Conservation (phyloP, 2,329 filamentous ascomycete genomes). For the Periconia sp. region DNA sequence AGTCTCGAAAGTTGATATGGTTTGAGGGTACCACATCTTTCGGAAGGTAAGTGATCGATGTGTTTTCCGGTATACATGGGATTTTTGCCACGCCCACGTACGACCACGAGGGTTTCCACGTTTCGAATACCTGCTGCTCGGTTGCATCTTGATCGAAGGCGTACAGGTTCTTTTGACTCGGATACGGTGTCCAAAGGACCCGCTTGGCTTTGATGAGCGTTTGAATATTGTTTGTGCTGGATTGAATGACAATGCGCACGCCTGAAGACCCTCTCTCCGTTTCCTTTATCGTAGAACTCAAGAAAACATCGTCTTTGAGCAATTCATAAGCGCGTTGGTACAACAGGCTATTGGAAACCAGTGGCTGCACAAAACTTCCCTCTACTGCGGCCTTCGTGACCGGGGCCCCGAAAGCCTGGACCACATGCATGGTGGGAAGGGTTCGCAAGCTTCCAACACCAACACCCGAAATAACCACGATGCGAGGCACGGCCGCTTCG, state of each 20-base stretch:
- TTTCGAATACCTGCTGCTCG: slow-evolving; percentile 10
- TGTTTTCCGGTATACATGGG: slow-evolving; percentile 22
- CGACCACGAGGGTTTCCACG: slow-evolving; percentile 9
- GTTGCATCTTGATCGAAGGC: slow-evolving; percentile 14
- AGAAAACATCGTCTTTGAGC: slow-evolving; percentile 6
- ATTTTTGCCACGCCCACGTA: slow-evolving; percentile 18
- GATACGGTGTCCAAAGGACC: too few relatives aligned
- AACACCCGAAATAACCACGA: slow-evolving; percentile 19
- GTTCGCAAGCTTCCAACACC: slow-evolving; percentile 20
- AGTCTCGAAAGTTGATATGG: slow-evolving; percentile 18
- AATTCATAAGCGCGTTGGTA: slow-evolving; percentile 24
- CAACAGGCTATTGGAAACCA: slow-evolving; percentile 21
- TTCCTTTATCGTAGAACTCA: too few relatives aligned
- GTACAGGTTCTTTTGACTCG: slow-evolving; percentile 11
- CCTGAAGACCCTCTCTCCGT: too few relatives aligned
- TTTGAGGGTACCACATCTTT: slow-evolving; percentile 9
- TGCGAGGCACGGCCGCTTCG: slow-evolving; percentile 18
- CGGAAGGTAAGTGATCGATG: slow-evolving; percentile 14
- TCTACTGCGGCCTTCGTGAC: slow-evolving; percentile 14
- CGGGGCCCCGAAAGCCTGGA: slow-evolving; percentile 22
- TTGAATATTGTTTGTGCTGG: too few relatives aligned
- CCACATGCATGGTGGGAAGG: slow-evolving; percentile 17
- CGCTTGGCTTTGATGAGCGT: too few relatives aligned
- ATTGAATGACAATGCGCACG: too few relatives aligned
- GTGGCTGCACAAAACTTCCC: slow-evolving; percentile 11